Conservation (phyloP, 495 filamentous ascomycete species). For the Penicilliopsis zonata region DNA sequence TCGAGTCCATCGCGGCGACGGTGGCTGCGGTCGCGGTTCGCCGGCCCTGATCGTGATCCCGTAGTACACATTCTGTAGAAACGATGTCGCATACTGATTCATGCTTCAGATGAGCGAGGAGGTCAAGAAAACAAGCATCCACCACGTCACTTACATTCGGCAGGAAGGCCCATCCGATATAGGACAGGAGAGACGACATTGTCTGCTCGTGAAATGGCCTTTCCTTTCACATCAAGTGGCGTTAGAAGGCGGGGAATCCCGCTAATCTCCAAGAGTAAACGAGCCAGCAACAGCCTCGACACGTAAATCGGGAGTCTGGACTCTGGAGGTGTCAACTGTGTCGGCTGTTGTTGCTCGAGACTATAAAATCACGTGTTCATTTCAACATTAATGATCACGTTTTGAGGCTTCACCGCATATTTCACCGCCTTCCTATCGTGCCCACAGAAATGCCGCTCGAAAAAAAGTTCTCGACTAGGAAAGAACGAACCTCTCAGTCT, state of each 20-base stretch:
- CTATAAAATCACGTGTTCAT: no score
- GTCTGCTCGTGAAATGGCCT: no score
- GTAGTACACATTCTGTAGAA: constrained; percentile 75
- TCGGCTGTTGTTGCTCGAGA: no score
- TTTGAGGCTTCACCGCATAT: constrained; percentile 15
- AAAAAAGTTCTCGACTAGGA: constrained; percentile 22
- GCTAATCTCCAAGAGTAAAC: no score
- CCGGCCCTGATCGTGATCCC: constrained; percentile 83
- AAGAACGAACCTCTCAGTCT: constrained; percentile 5
- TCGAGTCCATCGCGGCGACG: constrained; percentile 50
- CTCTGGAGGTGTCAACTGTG: no score
- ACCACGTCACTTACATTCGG: constrained; percentile 48
- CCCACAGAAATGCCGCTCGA: constrained; percentile 9
- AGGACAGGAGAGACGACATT: constrained; percentile 50
- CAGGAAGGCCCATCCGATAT: constrained; percentile 69
- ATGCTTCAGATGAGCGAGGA: no score
- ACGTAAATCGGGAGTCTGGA: no score
- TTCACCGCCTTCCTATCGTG: constrained; percentile 19
- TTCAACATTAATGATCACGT: no score
- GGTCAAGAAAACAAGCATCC: constrained; percentile 2
- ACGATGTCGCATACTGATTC: constrained; percentile 75
- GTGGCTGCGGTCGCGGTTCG: constrained; percentile 65
- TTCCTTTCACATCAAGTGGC: no score
- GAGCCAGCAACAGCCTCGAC: no score
- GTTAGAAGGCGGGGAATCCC: no score